These are phyloP conservation scores for Paspalum vaginatum DNA, from an alignment of 176 grass and related monocot genomes.

Conservation along the genomic window DNA sequence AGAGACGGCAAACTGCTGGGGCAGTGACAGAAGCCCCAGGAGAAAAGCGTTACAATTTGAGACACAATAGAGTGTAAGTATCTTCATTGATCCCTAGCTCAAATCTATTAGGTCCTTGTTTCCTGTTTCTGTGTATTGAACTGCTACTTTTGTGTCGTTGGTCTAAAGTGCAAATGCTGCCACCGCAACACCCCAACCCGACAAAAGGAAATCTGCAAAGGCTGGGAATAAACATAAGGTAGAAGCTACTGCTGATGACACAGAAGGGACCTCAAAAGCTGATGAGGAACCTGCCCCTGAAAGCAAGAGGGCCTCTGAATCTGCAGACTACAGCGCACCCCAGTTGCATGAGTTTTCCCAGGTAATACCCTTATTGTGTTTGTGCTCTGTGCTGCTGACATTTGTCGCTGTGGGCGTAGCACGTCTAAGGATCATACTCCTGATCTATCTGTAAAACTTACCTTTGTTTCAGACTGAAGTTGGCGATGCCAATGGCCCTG, in stretches of 20 bases:
- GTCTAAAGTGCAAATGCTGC: slow-evolving; percentile 42
- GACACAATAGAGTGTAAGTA: slow-evolving; percentile 72
- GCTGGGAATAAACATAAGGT: slow-evolving; percentile 37
- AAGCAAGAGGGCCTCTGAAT: slow-evolving; percentile 45
- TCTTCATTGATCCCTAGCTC: slow-evolving; percentile 17
- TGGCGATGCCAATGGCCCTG: slow-evolving; percentile 42
- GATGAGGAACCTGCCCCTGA: slow-evolving; percentile 40
- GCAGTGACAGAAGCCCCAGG: slow-evolving; percentile 41
- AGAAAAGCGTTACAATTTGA: slow-evolving; percentile 88
- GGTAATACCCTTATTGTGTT: slow-evolving; percentile 23
- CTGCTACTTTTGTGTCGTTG: slow-evolving; percentile 32
- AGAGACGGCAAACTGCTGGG: slow-evolving; percentile 66
- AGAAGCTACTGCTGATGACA: slow-evolving; percentile 45
- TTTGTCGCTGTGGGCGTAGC: neutral
- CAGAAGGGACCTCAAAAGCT: slow-evolving; percentile 71
- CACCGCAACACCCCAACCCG: slow-evolving; percentile 8
- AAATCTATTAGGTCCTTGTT: slow-evolving; percentile 4
- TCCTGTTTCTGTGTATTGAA: slow-evolving; percentile 12
- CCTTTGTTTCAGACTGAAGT: slow-evolving; percentile 43
- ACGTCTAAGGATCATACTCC: neutral
- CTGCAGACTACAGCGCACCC: slow-evolving; percentile 40
- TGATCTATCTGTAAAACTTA: slow-evolving; percentile 2
- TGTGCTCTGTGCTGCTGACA: slow-evolving; percentile 11
- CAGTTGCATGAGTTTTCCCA: slow-evolving; percentile 66
- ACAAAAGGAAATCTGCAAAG: slow-evolving; percentile 56